Evolutionary conservation across 441 rosid genomes (phyloP).

Genomic region (Biscutella laevigata): DNA sequence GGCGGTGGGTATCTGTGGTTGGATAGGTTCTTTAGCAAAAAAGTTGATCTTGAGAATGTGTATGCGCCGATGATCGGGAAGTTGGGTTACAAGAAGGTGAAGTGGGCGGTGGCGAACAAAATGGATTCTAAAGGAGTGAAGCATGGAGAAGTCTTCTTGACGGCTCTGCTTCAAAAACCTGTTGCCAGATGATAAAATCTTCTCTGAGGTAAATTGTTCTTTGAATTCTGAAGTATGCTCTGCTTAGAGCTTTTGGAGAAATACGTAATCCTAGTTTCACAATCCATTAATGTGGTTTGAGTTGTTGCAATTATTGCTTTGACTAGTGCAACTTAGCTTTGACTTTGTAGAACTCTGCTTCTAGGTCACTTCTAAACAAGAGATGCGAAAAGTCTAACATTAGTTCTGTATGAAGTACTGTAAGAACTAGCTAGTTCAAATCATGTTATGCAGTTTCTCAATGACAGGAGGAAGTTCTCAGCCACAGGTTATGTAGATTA

Average conservation of each 20-base stretch:
- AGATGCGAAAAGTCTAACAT: background rate
- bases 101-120: constrained; percentile 82
- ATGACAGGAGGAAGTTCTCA: background rate
- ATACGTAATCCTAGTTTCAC: background rate
- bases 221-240: background rate
- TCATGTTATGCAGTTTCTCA: background rate
- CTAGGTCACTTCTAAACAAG: background rate
- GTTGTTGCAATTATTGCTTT: background rate
- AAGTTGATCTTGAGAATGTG: constrained; percentile 55
- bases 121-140: constrained; percentile 41
- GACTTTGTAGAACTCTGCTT: background rate
- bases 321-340: background rate
- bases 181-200: constrained; percentile 31
- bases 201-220: constrained; percentile 5
- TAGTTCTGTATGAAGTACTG: background rate
- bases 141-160: constrained; percentile 77
- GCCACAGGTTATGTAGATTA: background rate
- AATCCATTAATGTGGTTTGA: background rate
- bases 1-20: constrained; percentile 85
- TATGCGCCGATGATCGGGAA: constrained; percentile 76
- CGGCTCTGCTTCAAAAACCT: constrained; percentile 83
- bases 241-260: background rate
- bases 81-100: constrained; percentile 90
- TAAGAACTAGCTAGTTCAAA: background rate
- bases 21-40: constrained; percentile 78